A percentile compares a stretch with the other conserved stretches of the same genome.
Conservation (phyloP, 768 basidiomycete species). For the Tulasnella sp. region DNA sequence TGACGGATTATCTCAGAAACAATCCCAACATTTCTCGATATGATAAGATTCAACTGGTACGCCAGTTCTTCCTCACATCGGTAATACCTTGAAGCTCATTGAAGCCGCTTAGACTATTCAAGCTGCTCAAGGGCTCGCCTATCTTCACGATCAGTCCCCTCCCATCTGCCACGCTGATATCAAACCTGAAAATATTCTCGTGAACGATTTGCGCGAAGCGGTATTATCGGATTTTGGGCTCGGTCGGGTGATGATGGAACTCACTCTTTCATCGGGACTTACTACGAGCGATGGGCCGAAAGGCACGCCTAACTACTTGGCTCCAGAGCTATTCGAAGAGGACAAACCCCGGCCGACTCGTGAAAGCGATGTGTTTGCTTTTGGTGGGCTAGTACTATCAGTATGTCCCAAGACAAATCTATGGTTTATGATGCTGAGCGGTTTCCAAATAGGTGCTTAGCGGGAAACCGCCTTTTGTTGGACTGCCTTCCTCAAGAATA, state of each 20-base stretch:
- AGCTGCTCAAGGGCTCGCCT: neutral
- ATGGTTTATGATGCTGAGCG: too few relatives aligned
- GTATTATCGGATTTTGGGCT: neutral
- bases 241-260: neutral
- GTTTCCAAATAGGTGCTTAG: neutral
- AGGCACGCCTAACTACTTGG: neutral
- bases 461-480: neutral
- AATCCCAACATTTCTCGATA: too few relatives aligned
- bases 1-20: too few relatives aligned
- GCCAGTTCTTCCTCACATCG: too few relatives aligned
- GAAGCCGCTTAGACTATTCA: neutral
- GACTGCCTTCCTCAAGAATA: neutral
- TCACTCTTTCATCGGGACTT: neutral
- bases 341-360: neutral
- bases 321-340: neutral
- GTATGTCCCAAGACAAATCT: neutral
- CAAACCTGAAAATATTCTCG: neutral
- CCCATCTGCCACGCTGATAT: neutral
- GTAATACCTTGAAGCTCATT: too few relatives aligned
- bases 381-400: neutral
- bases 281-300: neutral
- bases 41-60: too few relatives aligned
- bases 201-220: neutral
- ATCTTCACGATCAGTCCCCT: neutral
- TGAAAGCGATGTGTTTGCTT: neutral